Evolutionary conservation across 805 yeast genomes (phyloP).

Genomic region (Cyberlindnera veronae): DNA sequence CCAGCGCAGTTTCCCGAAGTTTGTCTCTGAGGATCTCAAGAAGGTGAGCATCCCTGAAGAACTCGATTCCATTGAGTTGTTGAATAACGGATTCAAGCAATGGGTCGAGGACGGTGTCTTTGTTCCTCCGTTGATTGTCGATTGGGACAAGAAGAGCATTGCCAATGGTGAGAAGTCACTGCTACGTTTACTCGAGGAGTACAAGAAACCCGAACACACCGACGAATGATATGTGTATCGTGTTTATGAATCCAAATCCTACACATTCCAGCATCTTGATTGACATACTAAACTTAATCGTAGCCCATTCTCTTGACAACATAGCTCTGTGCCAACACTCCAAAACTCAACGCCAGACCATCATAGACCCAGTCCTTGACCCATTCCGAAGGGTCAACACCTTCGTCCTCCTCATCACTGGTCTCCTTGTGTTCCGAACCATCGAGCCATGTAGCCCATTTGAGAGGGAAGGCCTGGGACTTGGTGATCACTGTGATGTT

Average conservation of each 20-base stretch:
- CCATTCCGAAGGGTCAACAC: slow-evolving; percentile 79
- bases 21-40: slow-evolving; percentile 11
- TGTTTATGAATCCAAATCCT: background rate
- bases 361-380: slow-evolving; percentile 74
- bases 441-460: slow-evolving; percentile 92
- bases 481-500: slow-evolving; percentile 67
- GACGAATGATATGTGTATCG: background rate
- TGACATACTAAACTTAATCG: background rate
- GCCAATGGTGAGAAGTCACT: slow-evolving; percentile 46
- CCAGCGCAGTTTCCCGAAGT: slow-evolving; percentile 22
- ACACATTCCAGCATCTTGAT: background rate
- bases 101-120: slow-evolving; percentile 27
- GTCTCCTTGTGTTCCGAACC: slow-evolving; percentile 22
- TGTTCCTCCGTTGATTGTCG: slow-evolving; percentile 51
- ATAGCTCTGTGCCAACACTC: slow-evolving; percentile 85
- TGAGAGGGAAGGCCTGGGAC: slow-evolving; percentile 86
- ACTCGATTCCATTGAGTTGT: slow-evolving; percentile 4
- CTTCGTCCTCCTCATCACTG: slow-evolving; percentile 38
- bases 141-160: slow-evolving; percentile 55
- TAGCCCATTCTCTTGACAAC: slow-evolving; percentile 79
- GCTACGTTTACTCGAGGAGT: slow-evolving; percentile 22
- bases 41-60: slow-evolving; percentile 12
- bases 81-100: slow-evolving; percentile 10
- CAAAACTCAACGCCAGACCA: slow-evolving; percentile 76
- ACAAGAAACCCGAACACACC: too few relatives aligned